Base-by-base conservation (phyloP, 2,329 filamentous ascomycete genomes). In the Amauroascus niger region DNA sequence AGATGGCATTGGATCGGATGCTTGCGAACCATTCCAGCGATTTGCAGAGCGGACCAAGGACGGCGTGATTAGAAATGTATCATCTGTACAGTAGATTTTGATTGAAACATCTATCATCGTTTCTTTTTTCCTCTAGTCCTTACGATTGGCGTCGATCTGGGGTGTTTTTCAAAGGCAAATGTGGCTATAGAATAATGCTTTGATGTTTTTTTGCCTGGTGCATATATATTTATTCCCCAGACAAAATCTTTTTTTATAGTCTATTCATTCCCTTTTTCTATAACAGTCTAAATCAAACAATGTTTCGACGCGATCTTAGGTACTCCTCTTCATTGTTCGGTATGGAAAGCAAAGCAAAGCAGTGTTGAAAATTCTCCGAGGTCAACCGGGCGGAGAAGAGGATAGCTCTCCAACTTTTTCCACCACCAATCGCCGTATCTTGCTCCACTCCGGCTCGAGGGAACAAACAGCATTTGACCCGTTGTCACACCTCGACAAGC, bases 1-100 rank as follows among this genome's bases (percentile, higher is more conserved):
- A 86, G 68, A 73, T 75, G 40, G 91, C 91, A 33, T 76, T 98
- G 64, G 79, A 83, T 68, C 78, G 80, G 67, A 81, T 97, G 66
- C 78, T 96, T 63, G 71, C 76, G 65, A 72, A 77, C 60, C 89
- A 95, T 66, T 72, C 71, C 44, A 68, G 62, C 53, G 72, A 75
- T 60, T 56, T 75, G 60, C 62, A 60, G 30, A 63, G 51, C 41
- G 55, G 60, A 58, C 64, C 64, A 32, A 64, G 67, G 35, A 67
- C 62, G 59, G 71, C 70, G 51, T 52, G 57, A 57, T 70, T 69
- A 59, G 20, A 33, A 18, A 24, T 30, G 30, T 9, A 26, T 28
- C 60, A 55, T 54, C 28, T 44, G 47, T 30, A 48, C 24, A 57
- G 37, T 53, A 58, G 37, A 49, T 30, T 59, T 55, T 50, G 51